Evolutionary conservation across 352 stramenopile species (phyloP).

Genomic region (Elongisporangium prolatum): DNA sequence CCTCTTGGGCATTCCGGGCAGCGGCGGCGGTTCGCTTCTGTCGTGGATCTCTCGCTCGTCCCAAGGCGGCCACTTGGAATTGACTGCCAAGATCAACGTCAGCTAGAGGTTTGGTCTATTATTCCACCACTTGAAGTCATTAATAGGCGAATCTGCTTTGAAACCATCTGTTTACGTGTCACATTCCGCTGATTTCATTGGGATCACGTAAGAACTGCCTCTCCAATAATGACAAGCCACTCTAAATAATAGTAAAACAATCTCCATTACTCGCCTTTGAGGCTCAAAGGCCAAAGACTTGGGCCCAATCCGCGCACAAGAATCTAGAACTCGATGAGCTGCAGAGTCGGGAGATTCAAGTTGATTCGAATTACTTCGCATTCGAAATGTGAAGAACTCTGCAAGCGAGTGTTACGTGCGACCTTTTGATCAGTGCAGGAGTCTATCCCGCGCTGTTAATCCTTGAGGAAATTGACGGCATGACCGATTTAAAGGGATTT

Average conservation of each 20-base stretch:
- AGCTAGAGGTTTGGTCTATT: conserved; percentile 16
- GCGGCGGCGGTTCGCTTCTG: conserved; percentile 21
- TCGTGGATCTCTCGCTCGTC: conserved; percentile 20
- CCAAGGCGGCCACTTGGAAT: conserved; percentile 23
- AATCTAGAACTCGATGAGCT: no score
- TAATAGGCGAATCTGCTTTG: not conserved
- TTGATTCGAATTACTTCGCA: no score
- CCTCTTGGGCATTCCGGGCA: conserved; percentile 28
- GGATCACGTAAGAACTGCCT: no score
- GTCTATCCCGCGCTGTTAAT: not conserved
- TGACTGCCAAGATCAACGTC: conserved; percentile 37
- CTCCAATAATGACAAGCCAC: no score
- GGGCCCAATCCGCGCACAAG: no score
- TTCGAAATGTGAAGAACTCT: no score
- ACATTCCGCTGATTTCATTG: not conserved
- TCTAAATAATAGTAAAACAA: no score
- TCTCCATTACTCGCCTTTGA: no score
- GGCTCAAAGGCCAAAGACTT: no score
- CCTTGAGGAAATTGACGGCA: not conserved
- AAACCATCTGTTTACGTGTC: not conserved
- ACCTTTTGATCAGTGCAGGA: not conserved
- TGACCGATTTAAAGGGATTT: no score
- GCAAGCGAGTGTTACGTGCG: not conserved
- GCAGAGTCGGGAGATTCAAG: no score
- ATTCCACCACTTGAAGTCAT: not conserved